Percentiles rank a stretch among this genome's conserved stretches.
phyloP scores from a whole-genome alignment of 805 yeast genomes.

The Peterozyma toletana region DNA sequence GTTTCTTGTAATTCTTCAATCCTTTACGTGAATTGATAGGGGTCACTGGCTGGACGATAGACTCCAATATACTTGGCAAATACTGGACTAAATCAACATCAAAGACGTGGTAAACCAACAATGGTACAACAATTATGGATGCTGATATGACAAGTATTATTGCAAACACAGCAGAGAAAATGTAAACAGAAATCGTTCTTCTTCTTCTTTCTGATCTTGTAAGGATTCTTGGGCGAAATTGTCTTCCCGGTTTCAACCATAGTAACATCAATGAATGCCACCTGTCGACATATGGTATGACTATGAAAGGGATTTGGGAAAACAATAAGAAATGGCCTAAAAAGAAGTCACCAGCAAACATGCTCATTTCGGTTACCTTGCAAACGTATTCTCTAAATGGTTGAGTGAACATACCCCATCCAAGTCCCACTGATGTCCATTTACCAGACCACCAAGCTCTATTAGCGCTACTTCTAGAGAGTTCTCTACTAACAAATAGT shows the following conservation, averaged over 20 bases:
- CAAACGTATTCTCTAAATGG: conserved; percentile 60
- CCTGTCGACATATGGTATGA: conserved; percentile 56
- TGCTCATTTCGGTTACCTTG: conserved; percentile 59
- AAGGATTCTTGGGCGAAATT: conserved; percentile 38
- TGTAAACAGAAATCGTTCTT: conserved; percentile 25
- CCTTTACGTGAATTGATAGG: conserved; percentile 25
- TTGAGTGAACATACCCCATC: conserved; percentile 53
- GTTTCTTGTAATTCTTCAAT: conserved; percentile 20
- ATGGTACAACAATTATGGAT: conserved; percentile 31
- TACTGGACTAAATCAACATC: conserved; percentile 30
- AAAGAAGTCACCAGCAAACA: conserved; percentile 57
- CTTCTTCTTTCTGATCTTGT: conserved; percentile 34
- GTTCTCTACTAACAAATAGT: conserved; percentile 53
- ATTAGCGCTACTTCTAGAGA: conserved; percentile 50
- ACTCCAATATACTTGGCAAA: conserved; percentile 29
- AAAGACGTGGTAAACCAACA: conserved; percentile 24
- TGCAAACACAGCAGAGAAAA: conserved; percentile 29
- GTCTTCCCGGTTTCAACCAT: conserved; percentile 58
- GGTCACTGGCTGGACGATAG: conserved; percentile 38
- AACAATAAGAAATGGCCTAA: conserved; percentile 53
- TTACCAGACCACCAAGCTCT: conserved; percentile 77
- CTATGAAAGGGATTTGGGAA: conserved; percentile 51
- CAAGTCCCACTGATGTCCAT: conserved; percentile 58
- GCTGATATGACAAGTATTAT: conserved; percentile 21
- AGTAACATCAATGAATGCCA: conserved; percentile 62